Conservation (phyloP, 31 red algal species). For the Bonnemaisonia californica region DNA sequence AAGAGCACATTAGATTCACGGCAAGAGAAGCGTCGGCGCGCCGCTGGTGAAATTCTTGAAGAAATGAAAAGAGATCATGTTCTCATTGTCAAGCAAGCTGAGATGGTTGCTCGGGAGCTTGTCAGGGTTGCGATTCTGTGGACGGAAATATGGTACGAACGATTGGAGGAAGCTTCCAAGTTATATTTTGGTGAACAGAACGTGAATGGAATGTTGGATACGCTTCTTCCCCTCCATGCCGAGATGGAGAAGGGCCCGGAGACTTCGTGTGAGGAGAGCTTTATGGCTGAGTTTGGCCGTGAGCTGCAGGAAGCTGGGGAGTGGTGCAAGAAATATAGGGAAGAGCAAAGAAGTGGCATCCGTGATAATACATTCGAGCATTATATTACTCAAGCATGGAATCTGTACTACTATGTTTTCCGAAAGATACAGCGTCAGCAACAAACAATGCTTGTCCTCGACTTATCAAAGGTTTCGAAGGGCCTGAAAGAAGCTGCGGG, state of each 20-base stretch:
- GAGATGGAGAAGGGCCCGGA: conserved; percentile 84
- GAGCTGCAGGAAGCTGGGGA: conserved; percentile 82
- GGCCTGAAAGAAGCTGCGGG: conserved; percentile 59
- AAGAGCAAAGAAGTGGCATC: conserved; percentile 33
- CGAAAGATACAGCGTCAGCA: conserved; percentile 77
- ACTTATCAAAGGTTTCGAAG: conserved; percentile 82
- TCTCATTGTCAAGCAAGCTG: conserved; percentile 85
- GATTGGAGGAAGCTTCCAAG: conserved; percentile 93
- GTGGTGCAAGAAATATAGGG: conserved; percentile 68
- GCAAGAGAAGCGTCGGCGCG: conserved; percentile 56
- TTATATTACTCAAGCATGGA: conserved; percentile 84
- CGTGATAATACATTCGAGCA: conserved; percentile 1
- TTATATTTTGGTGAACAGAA: conserved; percentile 89
- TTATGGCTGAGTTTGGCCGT: conserved; percentile 82
- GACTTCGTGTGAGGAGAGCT: conserved; percentile 75
- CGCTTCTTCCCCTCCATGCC: conserved; percentile 84
- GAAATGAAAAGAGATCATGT: conserved; percentile 73
- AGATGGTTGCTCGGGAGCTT: conserved; percentile 85
- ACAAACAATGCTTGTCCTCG: conserved; percentile 53
- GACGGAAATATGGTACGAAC: conserved; percentile 96
- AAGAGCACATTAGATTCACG: conserved; percentile 50
- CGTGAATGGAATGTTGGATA: conserved; percentile 86
- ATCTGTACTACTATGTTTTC: conserved; percentile 84
- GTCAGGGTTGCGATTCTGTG: conserved; percentile 93
- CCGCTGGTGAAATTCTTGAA: conserved; percentile 75